Base-by-base conservation (phyloP, 441 rosid genomes). In the Brassica hybrid region DNA sequence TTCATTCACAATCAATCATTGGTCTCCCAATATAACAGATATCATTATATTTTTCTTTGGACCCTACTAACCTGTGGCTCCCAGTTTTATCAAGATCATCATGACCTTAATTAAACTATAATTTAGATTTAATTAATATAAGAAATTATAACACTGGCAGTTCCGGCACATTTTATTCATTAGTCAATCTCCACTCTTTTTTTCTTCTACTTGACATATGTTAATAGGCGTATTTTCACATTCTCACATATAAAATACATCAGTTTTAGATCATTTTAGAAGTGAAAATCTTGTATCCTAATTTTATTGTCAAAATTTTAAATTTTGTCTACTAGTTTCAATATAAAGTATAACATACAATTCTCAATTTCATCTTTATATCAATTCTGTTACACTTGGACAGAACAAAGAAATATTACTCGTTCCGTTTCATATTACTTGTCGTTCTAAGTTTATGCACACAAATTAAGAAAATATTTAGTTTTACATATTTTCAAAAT, bases 11-110 rank as follows among this genome's bases (percentile, higher is more conserved):
- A 59, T 48, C 65, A 72, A 72, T 72, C 76, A 78, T 72, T 72
- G 73, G 73, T 48, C 73, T 30, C 43, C 69, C 59, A 32, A 72
- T 78, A 59, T 21, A 66, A 66, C 11, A 8, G 45, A 58, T 77
- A 63, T 72, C 77, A 78, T 78, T 67, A 59, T 67, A 72, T 58
- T 71, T 66, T 34, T n/a, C 67, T 66, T 72, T 66, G 23, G 76
- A 66, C 73, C 81, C 77, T 72, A 72, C 77, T 30, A 48, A 72
- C 45, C n/a, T 58, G 38, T 76, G 76, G 72, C 72, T 71, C 80
- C 57, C 56, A 30, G 7, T 71, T 71, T 38, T 52, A 30, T 58
- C 54, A 12, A 27, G 48, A 19, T 45, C 72, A 72, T 30, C 52
- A 45, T 72, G 72, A 19, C 11, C 54, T 45, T 57, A 17, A 45